Evolutionary conservation across 2,329 filamentous ascomycete species (phyloP).

Genomic region (Apiospora pterosperma): DNA sequence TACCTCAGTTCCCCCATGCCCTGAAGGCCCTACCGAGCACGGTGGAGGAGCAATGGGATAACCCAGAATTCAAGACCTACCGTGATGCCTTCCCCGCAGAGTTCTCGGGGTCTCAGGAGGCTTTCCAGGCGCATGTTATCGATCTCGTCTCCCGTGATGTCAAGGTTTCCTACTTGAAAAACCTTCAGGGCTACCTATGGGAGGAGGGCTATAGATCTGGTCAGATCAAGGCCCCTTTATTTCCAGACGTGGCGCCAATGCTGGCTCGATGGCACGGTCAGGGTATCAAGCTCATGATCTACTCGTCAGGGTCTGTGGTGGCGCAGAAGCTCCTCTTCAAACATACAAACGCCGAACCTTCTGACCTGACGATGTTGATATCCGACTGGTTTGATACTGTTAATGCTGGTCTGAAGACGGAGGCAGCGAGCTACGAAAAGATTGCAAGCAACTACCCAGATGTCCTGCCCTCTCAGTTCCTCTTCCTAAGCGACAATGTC

Average conservation of each 20-base stretch:
- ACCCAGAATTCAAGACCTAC: constrained; percentile 61
- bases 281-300: constrained; percentile 66
- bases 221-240: constrained; percentile 68
- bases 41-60: constrained; percentile 65
- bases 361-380: constrained; percentile 58
- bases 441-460: constrained; percentile 53
- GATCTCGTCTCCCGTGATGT: constrained; percentile 70
- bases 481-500: constrained; percentile 82
- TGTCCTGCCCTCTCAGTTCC: constrained; percentile 50
- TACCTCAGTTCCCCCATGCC: constrained; percentile 70
- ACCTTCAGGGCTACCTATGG: constrained; percentile 78
- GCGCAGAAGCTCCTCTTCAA: constrained; percentile 79
- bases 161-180: constrained; percentile 75
- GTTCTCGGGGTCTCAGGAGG: constrained; percentile 53
- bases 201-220: constrained; percentile 68
- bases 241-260: constrained; percentile 67
- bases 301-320: constrained; percentile 76
- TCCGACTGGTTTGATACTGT: constrained; percentile 75
- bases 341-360: constrained; percentile 56
- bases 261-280: constrained; percentile 56
- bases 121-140: constrained; percentile 63
- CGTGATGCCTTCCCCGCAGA: constrained; percentile 68
- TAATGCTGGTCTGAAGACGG: constrained; percentile 73
- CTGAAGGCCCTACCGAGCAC: constrained; percentile 62
- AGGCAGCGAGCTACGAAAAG: constrained; percentile 62